Evolutionary conservation across 2,329 filamentous ascomycete genomes (phyloP).

Genomic region (Aspergillus sp.): DNA sequence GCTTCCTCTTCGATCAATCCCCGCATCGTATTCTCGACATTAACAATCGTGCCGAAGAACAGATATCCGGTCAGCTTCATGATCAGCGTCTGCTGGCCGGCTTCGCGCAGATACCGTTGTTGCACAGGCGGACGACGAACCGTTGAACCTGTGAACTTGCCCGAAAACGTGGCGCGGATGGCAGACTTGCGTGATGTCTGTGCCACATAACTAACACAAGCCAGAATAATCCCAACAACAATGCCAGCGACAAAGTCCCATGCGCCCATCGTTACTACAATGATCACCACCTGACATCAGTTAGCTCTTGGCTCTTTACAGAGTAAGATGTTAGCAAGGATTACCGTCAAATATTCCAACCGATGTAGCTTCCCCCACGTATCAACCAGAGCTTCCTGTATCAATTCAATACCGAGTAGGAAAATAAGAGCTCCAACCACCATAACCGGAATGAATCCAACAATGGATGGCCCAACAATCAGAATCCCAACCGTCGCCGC

Average conservation of each 20-base stretch:
- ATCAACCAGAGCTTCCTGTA: slow-evolving; percentile 80
- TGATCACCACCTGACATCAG: slow-evolving; percentile 59
- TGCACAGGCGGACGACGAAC: slow-evolving; percentile 87
- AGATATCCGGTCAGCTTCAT: slow-evolving; percentile 89
- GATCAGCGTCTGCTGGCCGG: slow-evolving; percentile 80
- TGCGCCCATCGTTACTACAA: slow-evolving; percentile 91
- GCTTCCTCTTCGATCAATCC: slow-evolving; percentile 73
- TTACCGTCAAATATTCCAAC: slow-evolving; percentile 79
- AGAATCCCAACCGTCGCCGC: slow-evolving; percentile 72
- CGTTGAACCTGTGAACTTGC: slow-evolving; percentile 82
- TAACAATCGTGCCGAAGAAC: slow-evolving; percentile 98
- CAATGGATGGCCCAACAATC: slow-evolving; percentile 76
- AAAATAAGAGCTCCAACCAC: slow-evolving; percentile 95
- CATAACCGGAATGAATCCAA: slow-evolving; percentile 93
- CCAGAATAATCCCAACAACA: slow-evolving; percentile 80
- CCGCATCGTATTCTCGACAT: slow-evolving; percentile 83
- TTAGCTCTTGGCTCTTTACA: slow-evolving; percentile 1
- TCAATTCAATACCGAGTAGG: slow-evolving; percentile 83
- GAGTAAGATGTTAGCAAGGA: slow-evolving; percentile 13
- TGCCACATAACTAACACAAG: slow-evolving; percentile 83
- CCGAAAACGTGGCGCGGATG: slow-evolving; percentile 82
- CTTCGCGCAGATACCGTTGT: slow-evolving; percentile 74
- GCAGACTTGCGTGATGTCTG: slow-evolving; percentile 87
- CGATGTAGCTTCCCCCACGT: slow-evolving; percentile 81
- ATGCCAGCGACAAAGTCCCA: slow-evolving; percentile 97